Evolutionary conservation across 73 alveolate genomes (phyloP), one percentile per base, ranked within the genome.

Genomic region (Paramecium biaurelia): DNA sequence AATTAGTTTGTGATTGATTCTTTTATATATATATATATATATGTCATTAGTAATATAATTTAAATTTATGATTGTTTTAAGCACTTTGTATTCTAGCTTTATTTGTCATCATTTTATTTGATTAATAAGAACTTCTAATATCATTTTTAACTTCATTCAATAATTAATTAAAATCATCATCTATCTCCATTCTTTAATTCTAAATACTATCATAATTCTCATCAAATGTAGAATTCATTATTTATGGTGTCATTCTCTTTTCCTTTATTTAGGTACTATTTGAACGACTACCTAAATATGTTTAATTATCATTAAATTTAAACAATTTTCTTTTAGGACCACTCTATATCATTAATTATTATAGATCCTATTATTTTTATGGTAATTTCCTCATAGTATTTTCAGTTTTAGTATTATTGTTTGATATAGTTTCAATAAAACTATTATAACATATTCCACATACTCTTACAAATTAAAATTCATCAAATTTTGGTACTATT

Each of bases 381-480:
- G 84, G 41, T 26, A 30, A 63, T 63, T 63, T 63, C 28, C 45
- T 30, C 12, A 2, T 2, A 3, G 49, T 63, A 5, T 26, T 63
- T 8, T 63, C 84, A 23, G 84, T 63, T 10, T 26, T 63, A 7
- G 28, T 53, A 12, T 26, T 63, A 14, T 23, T 63, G 9, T 63
- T 63, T 1, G 84, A 30, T 30, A 63, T 63, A 2, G 84, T 63
- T 26, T 63, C 84, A 30, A 63, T 63, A 63, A 63, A 63, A 63
- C 84, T 63, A 63, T 63, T 63, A 63, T 63, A 63, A 63, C 84
- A 63, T 30, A 63, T 26, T 63, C 84, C 84, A 26, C 84, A 63
- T 10, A 63, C 84, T 63, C 84, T 63, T 1, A 63, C 45, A 63
- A 63, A 63, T 63, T 63, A 63, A 63, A 63, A 63, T 1, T 63